Base-by-base conservation (phyloP, 2,329 filamentous ascomycete genomes). In the Sporothrix luriei region DNA sequence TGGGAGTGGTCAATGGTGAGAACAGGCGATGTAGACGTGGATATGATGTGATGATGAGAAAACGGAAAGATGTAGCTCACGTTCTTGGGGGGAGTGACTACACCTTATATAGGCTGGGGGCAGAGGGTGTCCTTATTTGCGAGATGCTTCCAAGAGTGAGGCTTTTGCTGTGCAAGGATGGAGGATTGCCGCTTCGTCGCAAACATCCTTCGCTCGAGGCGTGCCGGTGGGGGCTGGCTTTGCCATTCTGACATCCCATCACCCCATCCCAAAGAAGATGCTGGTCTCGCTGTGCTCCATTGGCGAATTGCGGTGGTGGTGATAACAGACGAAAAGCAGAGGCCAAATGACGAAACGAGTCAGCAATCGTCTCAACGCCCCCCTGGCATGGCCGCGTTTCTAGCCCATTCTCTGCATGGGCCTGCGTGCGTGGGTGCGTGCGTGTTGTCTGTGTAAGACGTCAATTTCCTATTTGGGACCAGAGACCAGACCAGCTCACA, bases 41-140 rank as follows among this genome's bases (percentile, higher is more conserved):
- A 48, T 33, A 66, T 55, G 64, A 66, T 52, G 64, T 66, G 64
- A 66, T 66, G n/a, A 49, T 66, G 64, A 66, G 49, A 66, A 54
- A 48, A 55, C 55, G 64, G 33, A 5, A 66, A 52, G 62, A 43
- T 66, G 5, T 54, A 66, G 64, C 62, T 46, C 24, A 54, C 29
- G 48, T 43, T 54, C 29, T 40, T 29, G 49, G 49, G 43, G 64
- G 64, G 61, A 9, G 43, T 13, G 64, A 46, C 49, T 66, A 68
- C 26, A 33, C 66, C 38, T 68, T 68, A 68, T 68, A 68, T 68
- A 68, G 66, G 46, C 66, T 43, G 65, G 38, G 14, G 33, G 14
- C 33, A n/a, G 43, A 13, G 26, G 21, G 26, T 29, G 46, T n/a
- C 46, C 62, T 26, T 66, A 19, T 64, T 26, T 13, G 46, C 46